A percentile compares a stretch with the other conserved stretches of the same genome.
phyloP scores from a whole-genome alignment of 2,329 filamentous ascomycete species.

The Rachicladosporium sp. region DNA sequence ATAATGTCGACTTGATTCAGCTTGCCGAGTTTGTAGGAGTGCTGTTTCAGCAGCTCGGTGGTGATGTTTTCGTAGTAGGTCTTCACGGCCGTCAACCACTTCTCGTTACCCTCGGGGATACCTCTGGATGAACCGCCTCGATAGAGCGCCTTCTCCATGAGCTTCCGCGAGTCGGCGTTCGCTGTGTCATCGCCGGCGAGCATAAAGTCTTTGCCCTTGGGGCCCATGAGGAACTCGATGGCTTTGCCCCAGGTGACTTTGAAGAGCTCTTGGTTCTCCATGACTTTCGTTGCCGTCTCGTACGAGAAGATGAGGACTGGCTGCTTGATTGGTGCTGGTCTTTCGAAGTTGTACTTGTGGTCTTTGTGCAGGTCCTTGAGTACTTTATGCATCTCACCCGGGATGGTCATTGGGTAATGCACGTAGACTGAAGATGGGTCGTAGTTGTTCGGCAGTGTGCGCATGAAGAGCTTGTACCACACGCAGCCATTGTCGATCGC shows the following conservation, averaged over 20 bases:
- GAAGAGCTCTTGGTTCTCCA: conserved; percentile 32
- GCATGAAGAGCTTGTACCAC: conserved; percentile 40
- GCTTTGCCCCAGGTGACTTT: conserved; percentile 36
- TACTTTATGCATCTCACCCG: conserved; percentile 34
- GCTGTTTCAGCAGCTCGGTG: conserved; percentile 29
- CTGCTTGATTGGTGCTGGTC: conserved; percentile 17
- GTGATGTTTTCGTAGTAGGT: conserved; percentile 38
- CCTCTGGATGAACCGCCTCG: conserved; percentile 18
- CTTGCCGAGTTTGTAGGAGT: conserved; percentile 35
- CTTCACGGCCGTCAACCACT: conserved; percentile 34
- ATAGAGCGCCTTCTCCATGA: conserved; percentile 33
- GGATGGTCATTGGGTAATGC: conserved; percentile 38
- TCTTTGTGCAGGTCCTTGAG: conserved; percentile 28
- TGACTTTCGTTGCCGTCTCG: conserved; percentile 31
- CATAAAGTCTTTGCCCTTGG: conserved; percentile 35
- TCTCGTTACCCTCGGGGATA: conserved; percentile 22
- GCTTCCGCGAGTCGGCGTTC: conserved; percentile 31
- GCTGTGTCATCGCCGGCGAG: conserved; percentile 32
- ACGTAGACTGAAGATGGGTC: conserved; percentile 37
- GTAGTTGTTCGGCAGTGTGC: conserved; percentile 39
- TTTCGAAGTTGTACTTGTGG: conserved; percentile 29
- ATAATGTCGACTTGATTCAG: conserved; percentile 37
- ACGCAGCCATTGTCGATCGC: conserved; percentile 37
- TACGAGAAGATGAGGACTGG: conserved; percentile 34
- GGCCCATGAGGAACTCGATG: conserved; percentile 33